Percentiles rank a stretch among this genome's conserved stretches.
These are phyloP conservation scores for Sarcomyxa edulis DNA, from an alignment of 768 basidiomycete genomes.

Conservation along the genomic window DNA sequence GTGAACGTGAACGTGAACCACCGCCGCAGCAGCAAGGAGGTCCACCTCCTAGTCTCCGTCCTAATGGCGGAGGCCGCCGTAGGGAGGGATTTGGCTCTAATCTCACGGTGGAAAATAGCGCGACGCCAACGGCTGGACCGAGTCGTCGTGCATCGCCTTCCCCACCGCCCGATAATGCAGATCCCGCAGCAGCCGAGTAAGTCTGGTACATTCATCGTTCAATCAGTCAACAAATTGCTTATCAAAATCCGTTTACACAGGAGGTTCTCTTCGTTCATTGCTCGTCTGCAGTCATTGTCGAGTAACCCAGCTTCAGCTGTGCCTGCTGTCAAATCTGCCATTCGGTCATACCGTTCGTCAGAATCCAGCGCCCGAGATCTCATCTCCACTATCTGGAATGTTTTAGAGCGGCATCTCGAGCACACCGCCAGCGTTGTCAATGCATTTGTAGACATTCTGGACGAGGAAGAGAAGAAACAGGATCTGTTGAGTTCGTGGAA, in stretches of 20 bases:
- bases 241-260: conserved; percentile 32
- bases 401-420: conserved; percentile 48
- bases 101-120: conserved; percentile 33
- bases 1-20: conserved; percentile 49
- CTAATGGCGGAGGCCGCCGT: conserved; percentile 35
- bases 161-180: conserved; percentile 39
- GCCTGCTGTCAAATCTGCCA: conserved; percentile 64
- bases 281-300: conserved; percentile 55
- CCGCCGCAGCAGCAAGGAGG: conserved; percentile 24
- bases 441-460: conserved; percentile 69
- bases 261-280: conserved; percentile 59
- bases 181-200: conserved; percentile 52
- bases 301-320: conserved; percentile 53
- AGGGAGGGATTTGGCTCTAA: conserved; percentile 59
- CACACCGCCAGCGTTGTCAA: conserved; percentile 71
- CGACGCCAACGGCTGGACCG: conserved; percentile 15
- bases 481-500: conserved; percentile 77
- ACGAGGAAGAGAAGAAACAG: conserved; percentile 80
- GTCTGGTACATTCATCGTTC: conserved; percentile 13
- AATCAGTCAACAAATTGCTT: conserved; percentile 1
- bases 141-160: conserved; percentile 36
- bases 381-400: conserved; percentile 84
- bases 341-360: conserved; percentile 69
- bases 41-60: conserved; percentile 18
- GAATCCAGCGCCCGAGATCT: conserved; percentile 83